These are phyloP conservation scores for Annulohypoxylon moriforme DNA, from an alignment of 495 filamentous ascomycete genomes.

Conservation along the genomic window DNA sequence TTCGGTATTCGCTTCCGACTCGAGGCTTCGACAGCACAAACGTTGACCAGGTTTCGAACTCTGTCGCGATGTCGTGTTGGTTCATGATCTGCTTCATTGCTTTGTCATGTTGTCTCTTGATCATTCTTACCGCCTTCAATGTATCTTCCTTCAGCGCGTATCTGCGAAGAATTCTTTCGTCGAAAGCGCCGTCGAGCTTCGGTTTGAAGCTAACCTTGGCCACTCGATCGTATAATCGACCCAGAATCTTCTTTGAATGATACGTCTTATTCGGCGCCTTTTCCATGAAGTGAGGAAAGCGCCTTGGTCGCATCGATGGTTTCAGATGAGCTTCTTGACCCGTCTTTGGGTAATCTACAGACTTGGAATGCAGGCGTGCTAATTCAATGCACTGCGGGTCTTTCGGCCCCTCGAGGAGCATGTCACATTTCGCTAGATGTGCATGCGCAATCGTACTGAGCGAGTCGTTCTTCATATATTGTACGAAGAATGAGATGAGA, in stretches of 20 bases:
- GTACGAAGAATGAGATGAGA: slow-evolving; percentile 86
- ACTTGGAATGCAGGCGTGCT: slow-evolving; percentile 85
- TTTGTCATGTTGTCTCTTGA: slow-evolving; percentile 83
- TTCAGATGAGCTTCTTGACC: slow-evolving; percentile 78
- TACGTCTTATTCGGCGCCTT: slow-evolving; percentile 70
- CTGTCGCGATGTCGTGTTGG: slow-evolving; percentile 84
- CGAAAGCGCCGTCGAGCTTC: slow-evolving; percentile 75
- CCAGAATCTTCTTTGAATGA: slow-evolving; percentile 77
- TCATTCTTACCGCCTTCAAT: slow-evolving; percentile 66
- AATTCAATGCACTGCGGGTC: slow-evolving; percentile 76
- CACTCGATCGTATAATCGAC: slow-evolving; percentile 80
- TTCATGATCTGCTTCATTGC: slow-evolving; percentile 83
- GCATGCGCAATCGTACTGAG: slow-evolving; percentile 83
- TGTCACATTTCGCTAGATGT: slow-evolving; percentile 84
- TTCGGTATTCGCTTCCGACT: slow-evolving; percentile 79
- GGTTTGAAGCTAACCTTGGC: slow-evolving; percentile 74
- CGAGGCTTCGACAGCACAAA: slow-evolving; percentile 80
- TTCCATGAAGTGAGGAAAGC: slow-evolving; percentile 94
- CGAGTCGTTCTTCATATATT: slow-evolving; percentile 92
- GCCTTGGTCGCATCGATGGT: slow-evolving; percentile 64
- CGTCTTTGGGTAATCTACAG: slow-evolving; percentile 95
- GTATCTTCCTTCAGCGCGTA: slow-evolving; percentile 65
- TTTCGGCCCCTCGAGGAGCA: slow-evolving; percentile 69
- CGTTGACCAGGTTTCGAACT: slow-evolving; percentile 90
- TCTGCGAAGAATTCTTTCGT: slow-evolving; percentile 76